phyloP scores from a whole-genome alignment of 371 early-diverging fungal species.

The Rhizopus arrhizus region DNA sequence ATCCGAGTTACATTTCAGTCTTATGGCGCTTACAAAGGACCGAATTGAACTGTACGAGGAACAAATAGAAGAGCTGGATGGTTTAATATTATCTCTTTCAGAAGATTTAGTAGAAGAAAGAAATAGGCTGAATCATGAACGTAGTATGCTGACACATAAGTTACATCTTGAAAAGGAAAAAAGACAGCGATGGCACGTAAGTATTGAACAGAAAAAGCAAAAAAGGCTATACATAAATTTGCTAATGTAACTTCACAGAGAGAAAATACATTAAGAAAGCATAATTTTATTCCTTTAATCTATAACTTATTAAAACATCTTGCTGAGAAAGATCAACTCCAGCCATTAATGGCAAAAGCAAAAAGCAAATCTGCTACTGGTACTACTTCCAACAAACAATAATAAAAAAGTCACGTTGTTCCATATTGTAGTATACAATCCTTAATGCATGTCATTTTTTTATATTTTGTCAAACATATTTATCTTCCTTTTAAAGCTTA shows the following conservation, averaged over 20 bases:
- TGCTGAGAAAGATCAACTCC: conserved; percentile 65
- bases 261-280: conserved; percentile 77
- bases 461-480: too few species aligned
- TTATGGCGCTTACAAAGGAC: conserved; percentile 83
- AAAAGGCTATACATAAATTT: too few species aligned
- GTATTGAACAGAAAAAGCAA: conserved; percentile 6
- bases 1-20: conserved; percentile 81
- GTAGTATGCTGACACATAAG: conserved; percentile 42
- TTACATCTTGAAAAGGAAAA: conserved; percentile 55
- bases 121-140: conserved; percentile 32
- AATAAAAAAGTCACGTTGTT: conserved; percentile 6
- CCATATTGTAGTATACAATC: too few species aligned
- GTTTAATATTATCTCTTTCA: conserved; percentile 39
- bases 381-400: background rate
- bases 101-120: conserved; percentile 44
- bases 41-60: conserved; percentile 59
- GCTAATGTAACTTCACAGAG: conserved; percentile 26
- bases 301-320: conserved; percentile 68
- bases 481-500: too few species aligned
- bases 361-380: conserved; percentile 42
- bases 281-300: conserved; percentile 83
- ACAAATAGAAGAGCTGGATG: conserved; percentile 58
- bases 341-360: conserved; percentile 56
- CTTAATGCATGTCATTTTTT: too few species aligned
- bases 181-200: conserved; percentile 52